Evolutionary conservation across 768 basidiomycete genomes (phyloP).

Genomic region (Tephrocybe rancida): DNA sequence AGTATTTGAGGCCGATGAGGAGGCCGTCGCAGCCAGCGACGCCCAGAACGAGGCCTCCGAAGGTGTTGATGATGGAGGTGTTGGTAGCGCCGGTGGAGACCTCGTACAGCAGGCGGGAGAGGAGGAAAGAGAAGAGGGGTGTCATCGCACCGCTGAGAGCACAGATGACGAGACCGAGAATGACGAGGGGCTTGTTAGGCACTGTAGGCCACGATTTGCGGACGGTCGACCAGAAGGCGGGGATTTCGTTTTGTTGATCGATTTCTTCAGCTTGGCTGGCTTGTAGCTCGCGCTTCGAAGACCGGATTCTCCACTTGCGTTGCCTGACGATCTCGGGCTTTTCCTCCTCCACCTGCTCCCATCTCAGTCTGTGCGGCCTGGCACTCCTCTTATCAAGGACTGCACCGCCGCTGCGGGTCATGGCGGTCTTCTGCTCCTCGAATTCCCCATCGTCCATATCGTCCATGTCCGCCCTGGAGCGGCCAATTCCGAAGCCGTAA

Average conservation of each 20-base stretch:
- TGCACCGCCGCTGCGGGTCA: conserved; percentile 39
- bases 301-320: conserved; percentile 1
- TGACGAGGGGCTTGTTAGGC: conserved; percentile 71
- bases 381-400: conserved; percentile 30
- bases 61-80: conserved; percentile 60
- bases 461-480: conserved; percentile 13
- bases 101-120: conserved; percentile 78
- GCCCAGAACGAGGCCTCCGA: conserved; percentile 72
- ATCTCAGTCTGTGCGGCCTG: conserved; percentile 20
- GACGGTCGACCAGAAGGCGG: conserved; percentile 49
- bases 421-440: conserved; percentile 45
- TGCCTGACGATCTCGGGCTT: conserved; percentile 4
- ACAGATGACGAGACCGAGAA: conserved; percentile 71
- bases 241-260: conserved; percentile 10
- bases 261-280: background rate
- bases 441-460: conserved; percentile 28
- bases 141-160: conserved; percentile 82
- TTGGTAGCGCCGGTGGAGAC: conserved; percentile 74
- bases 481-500: conserved; percentile 1
- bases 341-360: conserved; percentile 22
- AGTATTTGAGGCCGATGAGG: conserved; percentile 75
- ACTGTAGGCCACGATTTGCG: conserved; percentile 67
- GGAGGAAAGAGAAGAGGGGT: conserved; percentile 89
- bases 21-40: conserved; percentile 79
- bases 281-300: background rate